phyloP scores from a whole-genome alignment of 495 filamentous ascomycete species.

The Xylaria venustula region DNA sequence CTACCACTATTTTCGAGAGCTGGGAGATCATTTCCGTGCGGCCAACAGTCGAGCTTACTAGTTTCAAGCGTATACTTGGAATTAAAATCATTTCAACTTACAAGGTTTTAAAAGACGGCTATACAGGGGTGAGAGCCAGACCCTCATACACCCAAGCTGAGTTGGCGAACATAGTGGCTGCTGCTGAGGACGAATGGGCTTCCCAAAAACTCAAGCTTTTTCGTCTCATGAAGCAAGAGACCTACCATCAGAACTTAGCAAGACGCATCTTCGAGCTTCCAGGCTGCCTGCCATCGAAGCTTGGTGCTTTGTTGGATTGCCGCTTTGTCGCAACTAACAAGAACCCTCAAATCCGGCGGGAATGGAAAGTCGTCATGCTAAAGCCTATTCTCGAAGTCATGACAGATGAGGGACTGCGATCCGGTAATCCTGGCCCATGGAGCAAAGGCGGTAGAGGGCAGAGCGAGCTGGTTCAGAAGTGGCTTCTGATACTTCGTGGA shows the following conservation, averaged over 20 bases:
- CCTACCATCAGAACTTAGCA: neutral
- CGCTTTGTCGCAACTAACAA: conserved; percentile 10
- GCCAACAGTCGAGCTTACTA: conserved; percentile 5
- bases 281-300: conserved; percentile 5
- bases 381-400: neutral
- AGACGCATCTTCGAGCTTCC: conserved; percentile 6
- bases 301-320: conserved; percentile 10
- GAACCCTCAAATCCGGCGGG: conserved; percentile 3
- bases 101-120: conserved; percentile 1
- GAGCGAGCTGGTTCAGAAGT: conserved; percentile 1
- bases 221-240: neutral
- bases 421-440: neutral
- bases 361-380: conserved; percentile 11
- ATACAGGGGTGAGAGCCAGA: conserved; percentile 10
- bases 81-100: neutral
- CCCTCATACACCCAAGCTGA: conserved; percentile 10
- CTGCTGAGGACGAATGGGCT: neutral
- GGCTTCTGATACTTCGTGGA: conserved; percentile 6
- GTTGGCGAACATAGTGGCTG: neutral
- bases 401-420: neutral
- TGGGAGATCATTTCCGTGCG: conserved; percentile 14
- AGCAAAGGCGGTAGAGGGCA: neutral
- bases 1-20: neutral
- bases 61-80: neutral
- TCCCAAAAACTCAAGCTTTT: neutral